Evolutionary conservation across 176 grass and related monocot species (phyloP).

Genomic region (Urochloa ruziziensis): DNA sequence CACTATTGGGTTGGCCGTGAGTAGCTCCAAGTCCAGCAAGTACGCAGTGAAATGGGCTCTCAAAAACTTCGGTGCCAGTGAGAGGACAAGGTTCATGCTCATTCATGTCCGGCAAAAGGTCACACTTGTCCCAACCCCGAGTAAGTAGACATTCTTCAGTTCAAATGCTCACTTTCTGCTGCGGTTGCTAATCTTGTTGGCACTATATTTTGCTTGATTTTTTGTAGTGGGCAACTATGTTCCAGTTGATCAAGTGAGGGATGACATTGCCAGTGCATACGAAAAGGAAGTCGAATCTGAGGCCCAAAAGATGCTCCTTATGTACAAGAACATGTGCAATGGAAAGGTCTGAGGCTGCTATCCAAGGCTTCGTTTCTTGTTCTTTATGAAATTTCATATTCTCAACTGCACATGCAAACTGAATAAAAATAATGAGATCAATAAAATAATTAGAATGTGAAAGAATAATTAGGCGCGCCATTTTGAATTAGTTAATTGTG

Average conservation of each 20-base stretch:
- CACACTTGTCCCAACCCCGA: constrained; percentile 32
- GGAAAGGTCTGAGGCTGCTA: constrained; percentile 16
- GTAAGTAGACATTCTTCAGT: constrained; percentile 30
- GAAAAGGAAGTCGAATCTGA: constrained; percentile 42
- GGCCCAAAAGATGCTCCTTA: constrained; percentile 40
- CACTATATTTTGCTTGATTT: not conserved
- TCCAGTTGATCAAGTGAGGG: constrained; percentile 44
- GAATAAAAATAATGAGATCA: not conserved
- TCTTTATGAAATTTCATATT: constrained; percentile 2
- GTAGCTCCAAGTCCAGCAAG: constrained; percentile 37
- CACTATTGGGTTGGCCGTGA: constrained; percentile 38
- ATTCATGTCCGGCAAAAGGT: constrained; percentile 42
- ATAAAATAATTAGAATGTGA: not conserved
- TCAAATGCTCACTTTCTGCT: not conserved
- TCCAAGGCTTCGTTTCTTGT: not conserved
- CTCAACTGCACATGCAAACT: not conserved
- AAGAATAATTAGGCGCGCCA: not conserved
- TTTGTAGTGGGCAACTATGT: constrained; percentile 57
- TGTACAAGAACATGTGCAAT: constrained; percentile 50
- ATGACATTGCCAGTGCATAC: constrained; percentile 47
- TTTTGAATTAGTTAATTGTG: not conserved
- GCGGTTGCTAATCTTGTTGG: not conserved
- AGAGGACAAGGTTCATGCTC: constrained; percentile 34
- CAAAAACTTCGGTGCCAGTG: constrained; percentile 21
- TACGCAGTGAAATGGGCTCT: constrained; percentile 45